phyloP scores from a whole-genome alignment of 495 filamentous ascomycete species.

The Chlorociboria aeruginascens region DNA sequence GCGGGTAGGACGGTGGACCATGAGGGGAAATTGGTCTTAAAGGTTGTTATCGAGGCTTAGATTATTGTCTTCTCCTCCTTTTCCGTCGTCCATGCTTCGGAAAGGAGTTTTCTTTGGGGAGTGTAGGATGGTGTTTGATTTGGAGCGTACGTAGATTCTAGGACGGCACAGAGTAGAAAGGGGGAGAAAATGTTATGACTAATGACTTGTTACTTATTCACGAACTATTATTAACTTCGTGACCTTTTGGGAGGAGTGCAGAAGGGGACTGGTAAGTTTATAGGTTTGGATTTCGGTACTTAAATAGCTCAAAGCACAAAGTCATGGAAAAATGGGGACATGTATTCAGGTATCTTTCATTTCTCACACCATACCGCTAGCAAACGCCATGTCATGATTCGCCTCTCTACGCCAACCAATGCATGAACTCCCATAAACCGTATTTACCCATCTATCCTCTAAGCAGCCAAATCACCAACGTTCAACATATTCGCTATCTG shows the following conservation, averaged over 20 bases:
- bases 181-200: not conserved
- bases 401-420: no score
- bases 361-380: no score
- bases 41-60: slow-evolving; percentile 64
- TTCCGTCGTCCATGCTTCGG: not conserved
- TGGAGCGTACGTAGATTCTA: not conserved
- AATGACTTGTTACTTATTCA: not conserved
- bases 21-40: slow-evolving; percentile 65
- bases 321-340: no score
- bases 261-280: no score
- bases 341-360: no score
- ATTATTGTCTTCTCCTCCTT: not conserved
- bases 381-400: slow-evolving; percentile 5
- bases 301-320: no score
- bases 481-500: slow-evolving; percentile 1
- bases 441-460: not conserved
- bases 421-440: no score
- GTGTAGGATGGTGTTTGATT: not conserved
- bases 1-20: slow-evolving; percentile 73
- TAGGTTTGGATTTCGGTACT: no score
- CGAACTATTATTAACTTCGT: not conserved
- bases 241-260: no score
- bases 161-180: not conserved
- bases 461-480: slow-evolving; percentile 13
- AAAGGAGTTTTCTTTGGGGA: not conserved